These are phyloP conservation scores for Funneliformis geosporum DNA, from an alignment of 192 early-diverging fungal species.

Conservation along the genomic window DNA sequence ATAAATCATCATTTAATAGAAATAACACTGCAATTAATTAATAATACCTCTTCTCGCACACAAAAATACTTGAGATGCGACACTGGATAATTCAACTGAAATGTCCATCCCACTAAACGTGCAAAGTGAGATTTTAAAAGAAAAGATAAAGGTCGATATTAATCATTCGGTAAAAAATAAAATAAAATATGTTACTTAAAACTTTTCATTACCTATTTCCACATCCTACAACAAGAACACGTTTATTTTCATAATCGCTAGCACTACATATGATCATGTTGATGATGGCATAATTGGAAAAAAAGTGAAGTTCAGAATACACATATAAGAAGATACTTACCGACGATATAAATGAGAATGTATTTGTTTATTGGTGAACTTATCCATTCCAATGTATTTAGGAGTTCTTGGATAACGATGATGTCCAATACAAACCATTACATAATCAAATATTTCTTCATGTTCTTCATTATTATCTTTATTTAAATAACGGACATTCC, in stretches of 20 bases:
- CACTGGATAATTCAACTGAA: constrained; percentile 54
- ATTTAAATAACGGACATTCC: constrained; percentile 9
- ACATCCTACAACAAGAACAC: constrained; percentile 57
- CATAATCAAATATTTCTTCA: constrained; percentile 60
- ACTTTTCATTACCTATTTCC: constrained; percentile 43
- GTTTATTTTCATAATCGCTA: constrained; percentile 51
- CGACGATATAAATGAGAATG: constrained; percentile 62
- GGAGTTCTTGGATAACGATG: constrained; percentile 57
- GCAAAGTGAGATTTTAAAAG: no score
- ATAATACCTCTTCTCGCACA: constrained; percentile 40
- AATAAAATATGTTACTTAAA: no score
- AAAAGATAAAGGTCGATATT: no score
- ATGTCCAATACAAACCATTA: constrained; percentile 64
- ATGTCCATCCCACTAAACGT: constrained; percentile 50
- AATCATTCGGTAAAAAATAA: no score
- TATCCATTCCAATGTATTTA: constrained; percentile 53
- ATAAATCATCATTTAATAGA: no score
- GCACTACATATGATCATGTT: constrained; percentile 35
- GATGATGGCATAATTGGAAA: neutral
- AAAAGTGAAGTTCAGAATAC: no score
- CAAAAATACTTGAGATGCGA: constrained; percentile 56
- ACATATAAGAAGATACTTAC: constrained; percentile 25
- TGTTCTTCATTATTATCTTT: constrained; percentile 25
- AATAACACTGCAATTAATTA: no score
- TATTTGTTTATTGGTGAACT: constrained; percentile 49